A percentile compares a stretch with the other conserved stretches of the same genome.
Conservation (phyloP, 2,329 filamentous ascomycete species). For the Arthroderma sp. region DNA sequence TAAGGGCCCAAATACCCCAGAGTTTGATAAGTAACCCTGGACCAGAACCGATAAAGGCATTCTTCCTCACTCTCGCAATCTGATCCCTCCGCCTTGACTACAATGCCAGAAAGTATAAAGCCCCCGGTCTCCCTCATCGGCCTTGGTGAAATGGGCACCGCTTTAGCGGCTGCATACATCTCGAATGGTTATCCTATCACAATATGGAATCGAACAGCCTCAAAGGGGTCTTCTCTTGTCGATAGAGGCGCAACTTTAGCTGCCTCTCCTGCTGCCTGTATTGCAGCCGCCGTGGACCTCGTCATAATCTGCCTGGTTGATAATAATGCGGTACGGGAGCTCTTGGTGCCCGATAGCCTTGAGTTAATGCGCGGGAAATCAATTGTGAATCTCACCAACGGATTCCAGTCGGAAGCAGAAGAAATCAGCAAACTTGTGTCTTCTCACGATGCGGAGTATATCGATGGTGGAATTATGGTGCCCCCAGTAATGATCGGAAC, state of each 20-base stretch:
- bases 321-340: neutral
- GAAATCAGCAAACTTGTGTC: neutral
- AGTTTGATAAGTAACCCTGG: no score
- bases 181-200: neutral
- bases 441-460: neutral
- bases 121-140: conserved; percentile 1
- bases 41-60: no score
- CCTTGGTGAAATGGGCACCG: conserved; percentile 4
- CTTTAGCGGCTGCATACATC: conserved; percentile 1
- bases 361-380: neutral
- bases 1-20: no score
- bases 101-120: no score
- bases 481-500: neutral
- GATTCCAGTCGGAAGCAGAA: neutral
- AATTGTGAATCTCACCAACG: conserved; percentile 4
- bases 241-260: neutral
- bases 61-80: no score
- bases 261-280: neutral
- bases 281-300: neutral
- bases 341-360: neutral
- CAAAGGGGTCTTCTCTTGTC: neutral
- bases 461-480: conserved; percentile 4
- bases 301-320: conserved; percentile 4
- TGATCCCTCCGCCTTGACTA: no score
- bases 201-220: conserved; percentile 2